phyloP scores from a whole-genome alignment of 331 rosid genomes.

The Phaseolus coccineus region DNA sequence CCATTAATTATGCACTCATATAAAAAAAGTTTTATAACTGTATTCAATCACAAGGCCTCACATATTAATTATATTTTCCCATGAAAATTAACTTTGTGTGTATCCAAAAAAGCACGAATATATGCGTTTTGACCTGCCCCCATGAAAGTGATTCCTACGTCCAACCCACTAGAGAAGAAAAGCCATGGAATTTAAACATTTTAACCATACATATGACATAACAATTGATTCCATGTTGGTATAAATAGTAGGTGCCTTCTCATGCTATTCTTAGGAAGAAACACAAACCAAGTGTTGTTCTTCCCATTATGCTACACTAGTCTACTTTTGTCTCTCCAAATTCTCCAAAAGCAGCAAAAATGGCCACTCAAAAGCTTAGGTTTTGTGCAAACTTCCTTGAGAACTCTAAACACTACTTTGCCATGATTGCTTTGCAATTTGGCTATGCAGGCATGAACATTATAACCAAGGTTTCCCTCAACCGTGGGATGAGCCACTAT shows the following conservation, averaged over 20 bases:
- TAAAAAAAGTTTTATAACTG: no score
- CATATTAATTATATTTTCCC: no score
- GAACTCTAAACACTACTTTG: constrained; percentile 73
- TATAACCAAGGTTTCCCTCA: constrained; percentile 83
- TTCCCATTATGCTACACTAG: constrained; percentile 21
- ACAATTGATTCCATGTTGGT: constrained; percentile 34
- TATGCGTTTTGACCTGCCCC: constrained; percentile 6
- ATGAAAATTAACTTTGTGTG: no score
- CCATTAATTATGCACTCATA: background rate
- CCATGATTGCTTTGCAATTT: constrained; percentile 82
- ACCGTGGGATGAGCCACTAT: constrained; percentile 92
- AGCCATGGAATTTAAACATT: background rate
- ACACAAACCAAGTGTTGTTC: constrained; percentile 50
- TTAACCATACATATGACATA: background rate
- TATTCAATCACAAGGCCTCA: no score
- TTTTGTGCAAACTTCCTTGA: constrained; percentile 55
- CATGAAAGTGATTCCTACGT: constrained; percentile 15
- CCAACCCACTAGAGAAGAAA: constrained; percentile 1
- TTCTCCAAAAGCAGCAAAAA: constrained; percentile 26
- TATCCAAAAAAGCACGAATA: background rate
- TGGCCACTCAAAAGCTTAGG: constrained; percentile 56
- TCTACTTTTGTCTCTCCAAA: background rate
- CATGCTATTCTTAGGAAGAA: constrained; percentile 51
- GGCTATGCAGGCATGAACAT: constrained; percentile 95
- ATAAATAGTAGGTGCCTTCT: constrained; percentile 53